These are phyloP conservation scores for Cladophialophora carrionii DNA, from an alignment of 2,329 filamentous ascomycete species.

Conservation along the genomic window DNA sequence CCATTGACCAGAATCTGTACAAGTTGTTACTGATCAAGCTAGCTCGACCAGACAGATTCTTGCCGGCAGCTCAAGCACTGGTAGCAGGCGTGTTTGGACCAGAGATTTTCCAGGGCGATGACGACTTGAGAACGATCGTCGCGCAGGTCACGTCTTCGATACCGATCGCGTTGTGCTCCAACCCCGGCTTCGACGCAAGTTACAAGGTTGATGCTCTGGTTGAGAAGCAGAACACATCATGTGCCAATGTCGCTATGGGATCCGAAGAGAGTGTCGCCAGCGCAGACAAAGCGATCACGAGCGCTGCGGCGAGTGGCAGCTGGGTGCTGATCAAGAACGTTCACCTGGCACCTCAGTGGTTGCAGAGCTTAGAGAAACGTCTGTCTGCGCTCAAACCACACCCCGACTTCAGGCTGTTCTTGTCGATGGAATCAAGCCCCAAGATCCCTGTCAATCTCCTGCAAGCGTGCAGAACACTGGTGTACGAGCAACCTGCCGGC, in stretches of 20 bases:
- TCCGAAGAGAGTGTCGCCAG: conserved; percentile 91
- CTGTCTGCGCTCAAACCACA: conserved; percentile 95
- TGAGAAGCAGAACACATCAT: conserved; percentile 76
- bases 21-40: conserved; percentile 91
- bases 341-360: conserved; percentile 91
- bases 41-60: conserved; percentile 92
- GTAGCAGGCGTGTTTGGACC: conserved; percentile 82
- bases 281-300: conserved; percentile 92
- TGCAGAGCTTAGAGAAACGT: conserved; percentile 95
- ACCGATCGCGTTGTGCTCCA: conserved; percentile 90
- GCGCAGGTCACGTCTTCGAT: conserved; percentile 80
- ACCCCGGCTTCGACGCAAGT: conserved; percentile 94
- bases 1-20: conserved; percentile 74
- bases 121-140: conserved; percentile 84
- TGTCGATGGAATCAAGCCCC: conserved; percentile 95
- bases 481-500: conserved; percentile 97
- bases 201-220: conserved; percentile 98
- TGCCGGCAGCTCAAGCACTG: conserved; percentile 90
- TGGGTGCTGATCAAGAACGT: conserved; percentile 99
- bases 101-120: conserved; percentile 78
- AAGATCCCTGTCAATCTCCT: conserved; percentile 97
- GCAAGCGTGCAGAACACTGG: conserved; percentile 87
- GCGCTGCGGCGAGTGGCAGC: conserved; percentile 84
- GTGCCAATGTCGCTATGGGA: conserved; percentile 98
- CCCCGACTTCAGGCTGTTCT: conserved; percentile 87